Percentiles rank a stretch among this genome's conserved stretches.
phyloP scores from a whole-genome alignment of 2,329 filamentous ascomycete genomes.

The Biscogniauxia sp. region DNA sequence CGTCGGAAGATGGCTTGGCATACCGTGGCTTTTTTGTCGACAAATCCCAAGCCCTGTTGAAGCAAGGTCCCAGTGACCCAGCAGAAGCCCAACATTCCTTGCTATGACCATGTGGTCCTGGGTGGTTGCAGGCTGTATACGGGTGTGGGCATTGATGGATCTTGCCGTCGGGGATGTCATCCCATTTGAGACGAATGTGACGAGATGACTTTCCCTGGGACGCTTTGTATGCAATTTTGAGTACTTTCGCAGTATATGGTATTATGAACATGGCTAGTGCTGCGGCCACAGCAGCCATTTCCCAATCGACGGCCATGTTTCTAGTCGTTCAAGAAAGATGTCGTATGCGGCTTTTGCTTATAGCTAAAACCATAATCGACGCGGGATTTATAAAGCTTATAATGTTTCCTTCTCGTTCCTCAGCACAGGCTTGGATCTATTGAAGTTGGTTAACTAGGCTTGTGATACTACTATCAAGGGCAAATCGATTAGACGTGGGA shows the following conservation, averaged over 20 bases:
- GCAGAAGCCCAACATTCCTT: constrained; percentile 3
- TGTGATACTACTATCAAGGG: too few species aligned
- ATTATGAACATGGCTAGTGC: constrained; percentile 1
- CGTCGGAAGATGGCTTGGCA: not conserved
- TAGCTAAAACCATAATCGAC: too few species aligned
- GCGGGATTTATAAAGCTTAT: too few species aligned
- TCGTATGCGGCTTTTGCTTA: too few species aligned
- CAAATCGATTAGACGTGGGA: too few species aligned
- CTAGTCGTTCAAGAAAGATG: not conserved
- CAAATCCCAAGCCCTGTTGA: constrained; percentile 3
- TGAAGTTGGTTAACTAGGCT: too few species aligned
- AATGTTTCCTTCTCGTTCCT: too few species aligned
- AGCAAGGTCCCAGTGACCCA: constrained; percentile 2
- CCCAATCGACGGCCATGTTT: constrained; percentile 2
- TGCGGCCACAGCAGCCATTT: constrained; percentile 3
- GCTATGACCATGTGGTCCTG: not conserved
- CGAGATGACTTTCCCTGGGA: not conserved
- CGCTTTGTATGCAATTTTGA: not conserved
- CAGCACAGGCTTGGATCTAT: too few species aligned
- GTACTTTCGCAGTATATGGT: not conserved
- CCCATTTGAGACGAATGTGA: constrained; percentile 2
- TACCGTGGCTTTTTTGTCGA: constrained; percentile 1
- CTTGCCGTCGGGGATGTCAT: constrained; percentile 1
- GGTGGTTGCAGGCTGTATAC: not conserved
- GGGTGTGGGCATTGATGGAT: not conserved